phyloP scores from a whole-genome alignment of 805 yeast species.

The Priceomyces medius region DNA sequence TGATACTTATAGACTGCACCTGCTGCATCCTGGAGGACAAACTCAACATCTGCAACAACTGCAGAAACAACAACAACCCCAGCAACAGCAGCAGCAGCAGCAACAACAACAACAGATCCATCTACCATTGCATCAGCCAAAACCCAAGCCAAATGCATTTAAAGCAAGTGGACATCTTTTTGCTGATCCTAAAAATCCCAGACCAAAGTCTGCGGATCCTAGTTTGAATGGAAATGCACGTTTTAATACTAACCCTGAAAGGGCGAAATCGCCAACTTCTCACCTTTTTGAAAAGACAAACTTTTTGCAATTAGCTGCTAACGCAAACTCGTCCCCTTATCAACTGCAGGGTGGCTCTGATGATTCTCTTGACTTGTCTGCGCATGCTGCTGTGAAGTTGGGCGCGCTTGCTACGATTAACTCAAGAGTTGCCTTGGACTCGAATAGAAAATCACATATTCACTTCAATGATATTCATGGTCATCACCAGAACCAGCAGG shows the following conservation, averaged over 20 bases:
- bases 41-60: slow-evolving; percentile 10
- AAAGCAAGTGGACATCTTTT: slow-evolving; percentile 17
- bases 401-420: slow-evolving; percentile 69
- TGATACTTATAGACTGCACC: slow-evolving; percentile 6
- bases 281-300: slow-evolving; percentile 45
- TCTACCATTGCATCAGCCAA: slow-evolving; percentile 34
- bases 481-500: slow-evolving; percentile 14
- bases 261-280: slow-evolving; percentile 40
- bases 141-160: slow-evolving; percentile 37
- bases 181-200: slow-evolving; percentile 17
- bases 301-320: slow-evolving; percentile 37
- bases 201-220: slow-evolving; percentile 52
- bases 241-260: slow-evolving; percentile 18
- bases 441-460: slow-evolving; percentile 30
- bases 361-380: slow-evolving; percentile 24
- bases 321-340: slow-evolving; percentile 18
- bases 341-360: slow-evolving; percentile 20
- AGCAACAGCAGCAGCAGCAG: slow-evolving; percentile 7
- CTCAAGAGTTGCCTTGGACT: slow-evolving; percentile 50
- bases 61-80: slow-evolving; percentile 6
- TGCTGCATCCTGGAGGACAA: no score
- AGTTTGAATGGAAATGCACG: slow-evolving; percentile 20
- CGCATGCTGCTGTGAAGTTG: slow-evolving; percentile 52
- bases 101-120: slow-evolving; percentile 5
- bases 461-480: slow-evolving; percentile 7